Percentiles rank a stretch among this genome's conserved stretches.
These are phyloP conservation scores for Flaveria linearis DNA, from an alignment of 129 eudicot species.

Conservation along the genomic window DNA sequence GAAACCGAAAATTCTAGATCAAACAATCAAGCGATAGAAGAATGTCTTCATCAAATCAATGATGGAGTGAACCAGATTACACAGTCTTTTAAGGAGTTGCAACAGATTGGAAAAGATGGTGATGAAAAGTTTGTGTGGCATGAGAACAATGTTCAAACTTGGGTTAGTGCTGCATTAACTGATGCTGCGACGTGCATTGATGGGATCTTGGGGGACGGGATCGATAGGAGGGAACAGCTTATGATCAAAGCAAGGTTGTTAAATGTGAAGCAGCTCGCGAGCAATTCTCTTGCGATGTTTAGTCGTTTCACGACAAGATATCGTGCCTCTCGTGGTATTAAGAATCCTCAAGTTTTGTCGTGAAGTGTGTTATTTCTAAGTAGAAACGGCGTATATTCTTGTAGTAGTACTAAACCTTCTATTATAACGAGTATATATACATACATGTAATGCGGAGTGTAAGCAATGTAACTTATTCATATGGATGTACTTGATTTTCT, in stretches of 20 bases:
- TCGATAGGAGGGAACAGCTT: conserved; percentile 47
- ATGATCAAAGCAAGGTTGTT: conserved; percentile 42
- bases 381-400: background rate
- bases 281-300: conserved; percentile 54
- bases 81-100: conserved; percentile 51
- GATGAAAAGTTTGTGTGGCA: conserved; percentile 28
- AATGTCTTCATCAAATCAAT: conserved; percentile 50
- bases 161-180: conserved; percentile 74
- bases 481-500: background rate
- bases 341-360: conserved; percentile 23
- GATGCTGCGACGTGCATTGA: conserved; percentile 54
- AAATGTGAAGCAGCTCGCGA: conserved; percentile 44
- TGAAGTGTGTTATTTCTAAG: background rate
- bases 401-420: background rate
- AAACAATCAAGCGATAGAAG: conserved; percentile 42
- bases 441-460: too few species aligned
- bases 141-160: conserved; percentile 34
- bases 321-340: conserved; percentile 41
- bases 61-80: conserved; percentile 59
- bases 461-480: too few species aligned
- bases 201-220: conserved; percentile 40
- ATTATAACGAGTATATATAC: too few species aligned
- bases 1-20: conserved; percentile 19
- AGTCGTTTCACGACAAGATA: conserved; percentile 43
- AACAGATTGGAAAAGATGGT: conserved; percentile 30